Base-by-base conservation (phyloP, 768 basidiomycete genomes). In the Hypsizygus marmoreus region DNA sequence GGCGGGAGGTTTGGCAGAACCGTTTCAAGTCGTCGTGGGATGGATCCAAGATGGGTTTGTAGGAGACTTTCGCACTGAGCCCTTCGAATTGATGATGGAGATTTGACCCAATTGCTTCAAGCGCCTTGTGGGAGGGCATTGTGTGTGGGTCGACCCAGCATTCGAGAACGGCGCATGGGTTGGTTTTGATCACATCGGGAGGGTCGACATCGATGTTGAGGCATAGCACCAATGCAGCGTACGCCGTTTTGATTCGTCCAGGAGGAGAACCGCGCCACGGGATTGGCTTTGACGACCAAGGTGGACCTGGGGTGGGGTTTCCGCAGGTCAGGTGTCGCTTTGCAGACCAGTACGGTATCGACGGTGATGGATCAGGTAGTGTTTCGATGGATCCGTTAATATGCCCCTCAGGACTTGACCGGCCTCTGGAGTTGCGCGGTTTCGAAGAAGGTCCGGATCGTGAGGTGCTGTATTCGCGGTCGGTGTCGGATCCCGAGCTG, bases 141-240 rank as follows among this genome's bases (percentile, higher is more conserved):
- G 86, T 89, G 53, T 87, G 89, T 4, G 95, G 95, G 68, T 98
- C 95, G 25, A 98, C 88, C 97, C 97, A 99, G 53, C 92, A 94
- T 65, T 98, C 95, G 37, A 97, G 73, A 32, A 88, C 85, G 0
- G 97, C 94, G 56, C 94, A 97, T 1, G 97, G 97, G 52, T 88
- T 88, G 5, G 95, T 97, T 74, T 98, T 99, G 69, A 98, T 86
- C 41, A 97, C 75, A 60, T 99, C 97, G 50, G 97, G 97, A 13
- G 97, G 97, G 61, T 98, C 95, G 35, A 97, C 91, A 44, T 95
- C 95, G 63, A 98, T 92, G 68, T 98, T 97, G 14, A 99, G 76
- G 60, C 97, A 99, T 43, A 98, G 72, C 7, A 95, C 88, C 4
- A 95, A 75, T 1, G 86, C 87, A 2, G 92, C 95, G 26, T 91